Percentiles rank a stretch among this genome's conserved stretches.
These are phyloP conservation scores for Furcasterigmium sp. DNA, from an alignment of 2,329 filamentous ascomycete species.

Conservation along the genomic window DNA sequence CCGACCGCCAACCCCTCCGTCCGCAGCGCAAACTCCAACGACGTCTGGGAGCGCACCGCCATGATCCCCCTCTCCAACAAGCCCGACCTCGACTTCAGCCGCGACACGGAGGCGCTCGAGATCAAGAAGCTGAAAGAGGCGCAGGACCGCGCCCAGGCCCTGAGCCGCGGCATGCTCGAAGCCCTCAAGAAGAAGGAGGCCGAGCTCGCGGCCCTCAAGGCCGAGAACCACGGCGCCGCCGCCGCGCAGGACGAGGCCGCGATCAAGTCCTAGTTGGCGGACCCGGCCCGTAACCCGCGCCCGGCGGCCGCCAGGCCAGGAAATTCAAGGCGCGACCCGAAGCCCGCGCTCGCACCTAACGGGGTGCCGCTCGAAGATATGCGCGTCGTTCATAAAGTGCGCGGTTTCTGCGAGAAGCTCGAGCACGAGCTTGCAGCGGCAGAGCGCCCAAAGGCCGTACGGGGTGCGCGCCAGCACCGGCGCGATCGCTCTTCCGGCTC, in stretches of 20 bases:
- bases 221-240: slow-evolving; percentile 45
- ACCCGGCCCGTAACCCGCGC: too few species aligned
- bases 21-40: slow-evolving; percentile 27
- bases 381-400: too few species aligned
- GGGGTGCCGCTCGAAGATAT: too few species aligned
- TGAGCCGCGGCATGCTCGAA: slow-evolving; percentile 52
- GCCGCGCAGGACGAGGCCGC: not conserved
- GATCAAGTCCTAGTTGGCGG: not conserved
- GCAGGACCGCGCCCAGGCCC: slow-evolving; percentile 56
- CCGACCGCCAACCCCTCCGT: slow-evolving; percentile 24
- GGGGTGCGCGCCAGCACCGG: too few species aligned
- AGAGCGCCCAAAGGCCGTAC: too few species aligned
- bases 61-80: slow-evolving; percentile 66
- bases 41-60: slow-evolving; percentile 62
- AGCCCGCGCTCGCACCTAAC: too few species aligned
- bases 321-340: too few species aligned
- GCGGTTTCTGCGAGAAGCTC: too few species aligned
- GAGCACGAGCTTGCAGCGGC: too few species aligned
- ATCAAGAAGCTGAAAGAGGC: slow-evolving; percentile 59
- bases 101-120: slow-evolving; percentile 62
- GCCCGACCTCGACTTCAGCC: slow-evolving; percentile 67
- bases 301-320: too few species aligned
- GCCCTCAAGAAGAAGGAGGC: slow-evolving; percentile 62
- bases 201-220: slow-evolving; percentile 55
- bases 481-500: too few species aligned